phyloP scores from a whole-genome alignment of 2,329 filamentous ascomycete species.

The Aspergillus fischeri region DNA sequence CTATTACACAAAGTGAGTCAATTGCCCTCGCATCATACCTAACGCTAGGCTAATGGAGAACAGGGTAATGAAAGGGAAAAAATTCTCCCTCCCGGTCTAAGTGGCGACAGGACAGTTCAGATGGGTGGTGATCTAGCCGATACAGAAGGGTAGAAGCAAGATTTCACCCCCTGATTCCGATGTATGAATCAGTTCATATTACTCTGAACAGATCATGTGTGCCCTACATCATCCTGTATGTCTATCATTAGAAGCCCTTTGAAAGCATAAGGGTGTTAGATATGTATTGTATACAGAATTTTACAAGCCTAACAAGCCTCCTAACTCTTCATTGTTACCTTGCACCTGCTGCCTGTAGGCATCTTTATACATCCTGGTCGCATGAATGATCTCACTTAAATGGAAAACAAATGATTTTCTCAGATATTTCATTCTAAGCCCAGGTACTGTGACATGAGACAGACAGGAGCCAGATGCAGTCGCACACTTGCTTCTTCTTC shows the following conservation, averaged over 20 bases:
- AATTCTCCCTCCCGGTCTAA: constrained; percentile 79
- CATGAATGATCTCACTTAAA: background rate
- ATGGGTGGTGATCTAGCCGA: background rate
- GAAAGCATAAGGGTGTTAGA: background rate
- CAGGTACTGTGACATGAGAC: background rate
- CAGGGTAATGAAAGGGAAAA: constrained; percentile 75
- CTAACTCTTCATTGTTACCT: background rate
- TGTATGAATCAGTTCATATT: background rate
- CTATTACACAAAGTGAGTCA: constrained; percentile 84
- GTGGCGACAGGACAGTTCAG: background rate
- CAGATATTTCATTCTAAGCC: background rate
- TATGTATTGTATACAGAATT: background rate
- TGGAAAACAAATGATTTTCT: background rate
- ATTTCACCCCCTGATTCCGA: background rate
- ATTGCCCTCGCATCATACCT: background rate
- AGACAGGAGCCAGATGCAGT: too few species aligned
- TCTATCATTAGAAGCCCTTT: background rate
- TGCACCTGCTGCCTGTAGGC: background rate
- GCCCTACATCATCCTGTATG: background rate
- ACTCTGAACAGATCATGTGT: background rate
- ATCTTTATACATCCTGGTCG: background rate
- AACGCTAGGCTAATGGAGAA: constrained; percentile 2
- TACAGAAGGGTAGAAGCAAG: background rate
- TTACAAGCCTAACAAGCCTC: background rate
- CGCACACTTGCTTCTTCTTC: too few species aligned